phyloP scores from a whole-genome alignment of 495 filamentous ascomycete species.

The Xylaria telfairii region DNA sequence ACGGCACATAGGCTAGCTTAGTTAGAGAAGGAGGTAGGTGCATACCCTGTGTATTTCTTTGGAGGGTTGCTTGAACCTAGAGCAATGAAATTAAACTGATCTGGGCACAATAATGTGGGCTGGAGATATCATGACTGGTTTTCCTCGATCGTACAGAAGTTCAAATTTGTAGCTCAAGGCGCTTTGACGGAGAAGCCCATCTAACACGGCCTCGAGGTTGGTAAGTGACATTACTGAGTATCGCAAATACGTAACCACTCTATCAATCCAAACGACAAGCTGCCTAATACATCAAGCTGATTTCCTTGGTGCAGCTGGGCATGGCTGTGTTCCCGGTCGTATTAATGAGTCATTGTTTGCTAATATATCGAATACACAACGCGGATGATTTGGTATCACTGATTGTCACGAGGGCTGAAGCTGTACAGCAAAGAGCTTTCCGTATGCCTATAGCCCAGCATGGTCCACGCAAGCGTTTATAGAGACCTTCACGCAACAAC shows the following conservation, averaged over 20 bases:
- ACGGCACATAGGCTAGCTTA: neutral
- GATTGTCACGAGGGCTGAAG: neutral
- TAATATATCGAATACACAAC: neutral
- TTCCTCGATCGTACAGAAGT: neutral
- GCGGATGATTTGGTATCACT: neutral
- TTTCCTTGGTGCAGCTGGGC: neutral
- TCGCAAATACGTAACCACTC: neutral
- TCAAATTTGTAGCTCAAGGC: neutral
- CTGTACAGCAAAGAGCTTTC: neutral
- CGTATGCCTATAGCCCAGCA: neutral
- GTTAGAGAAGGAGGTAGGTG: neutral
- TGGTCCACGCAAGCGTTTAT: neutral
- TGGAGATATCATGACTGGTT: neutral
- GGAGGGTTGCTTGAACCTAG: neutral
- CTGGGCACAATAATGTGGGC: neutral
- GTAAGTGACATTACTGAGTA: neutral
- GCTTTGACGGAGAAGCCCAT: neutral
- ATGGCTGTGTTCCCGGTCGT: neutral
- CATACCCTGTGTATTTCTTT: neutral
- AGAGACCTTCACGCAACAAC: neutral
- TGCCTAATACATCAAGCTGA: neutral
- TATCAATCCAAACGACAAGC: neutral
- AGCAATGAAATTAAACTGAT: neutral
- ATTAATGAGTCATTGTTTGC: neutral
- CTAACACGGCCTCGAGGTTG: neutral